Percentiles rank a stretch among this genome's conserved stretches.
Conservation (phyloP, 208 protist species). For the Naegleria fowleri region DNA sequence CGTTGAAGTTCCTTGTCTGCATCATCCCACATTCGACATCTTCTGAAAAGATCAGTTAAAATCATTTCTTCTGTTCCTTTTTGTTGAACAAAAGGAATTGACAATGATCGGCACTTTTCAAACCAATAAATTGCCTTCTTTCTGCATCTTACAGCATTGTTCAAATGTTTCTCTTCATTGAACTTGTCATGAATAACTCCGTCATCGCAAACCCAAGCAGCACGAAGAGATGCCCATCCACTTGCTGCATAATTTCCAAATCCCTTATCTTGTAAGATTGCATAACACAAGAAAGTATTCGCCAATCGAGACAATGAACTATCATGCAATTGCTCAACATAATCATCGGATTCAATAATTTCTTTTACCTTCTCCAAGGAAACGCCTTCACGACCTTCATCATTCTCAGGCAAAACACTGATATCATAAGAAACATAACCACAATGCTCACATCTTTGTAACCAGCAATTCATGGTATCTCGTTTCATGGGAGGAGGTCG, state of each 20-base stretch:
- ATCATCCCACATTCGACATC: neutral
- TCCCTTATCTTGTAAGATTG: neutral
- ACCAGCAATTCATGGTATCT: neutral
- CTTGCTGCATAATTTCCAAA: neutral
- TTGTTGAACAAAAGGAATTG: neutral
- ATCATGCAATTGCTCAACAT: neutral
- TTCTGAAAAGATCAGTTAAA: neutral
- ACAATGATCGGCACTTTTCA: neutral
- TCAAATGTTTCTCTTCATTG: neutral
- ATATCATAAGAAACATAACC: neutral
- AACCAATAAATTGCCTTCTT: neutral
- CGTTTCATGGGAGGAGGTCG: neutral
- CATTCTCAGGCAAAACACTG: neutral
- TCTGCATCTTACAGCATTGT: neutral
- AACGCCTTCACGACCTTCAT: neutral
- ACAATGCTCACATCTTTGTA: neutral
- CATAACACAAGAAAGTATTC: neutral
- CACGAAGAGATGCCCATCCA: neutral
- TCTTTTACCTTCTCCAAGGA: neutral
- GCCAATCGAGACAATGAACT: neutral
- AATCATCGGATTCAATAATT: neutral
- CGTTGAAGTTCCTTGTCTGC: neutral
- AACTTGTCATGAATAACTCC: neutral
- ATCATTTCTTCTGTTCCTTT: neutral
- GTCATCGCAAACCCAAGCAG: neutral